Evolutionary conservation across 495 filamentous ascomycete genomes (phyloP).

Genomic region (Podospora anserina): DNA sequence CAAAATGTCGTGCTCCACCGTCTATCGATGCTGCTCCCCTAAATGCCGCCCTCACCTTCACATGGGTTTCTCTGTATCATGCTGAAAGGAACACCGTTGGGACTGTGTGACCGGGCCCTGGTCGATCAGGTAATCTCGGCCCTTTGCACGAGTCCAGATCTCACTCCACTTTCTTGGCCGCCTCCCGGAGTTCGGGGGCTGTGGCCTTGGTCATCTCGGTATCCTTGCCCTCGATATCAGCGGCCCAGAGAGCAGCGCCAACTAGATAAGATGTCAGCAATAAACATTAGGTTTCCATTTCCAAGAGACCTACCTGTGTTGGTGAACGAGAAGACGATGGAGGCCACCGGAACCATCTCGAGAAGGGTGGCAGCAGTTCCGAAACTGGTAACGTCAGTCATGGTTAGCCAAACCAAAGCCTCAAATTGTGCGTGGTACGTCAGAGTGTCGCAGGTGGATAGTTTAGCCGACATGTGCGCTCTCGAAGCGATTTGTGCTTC

Average conservation of each 20-base stretch:
- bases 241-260: slow-evolving; percentile 90
- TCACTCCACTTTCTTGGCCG: slow-evolving; percentile 55
- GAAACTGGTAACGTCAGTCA: slow-evolving; percentile 54
- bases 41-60: slow-evolving; percentile 11
- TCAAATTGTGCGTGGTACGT: slow-evolving; percentile 14
- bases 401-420: slow-evolving; percentile 15
- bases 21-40: slow-evolving; percentile 19
- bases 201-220: slow-evolving; percentile 48
- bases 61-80: slow-evolving; percentile 6
- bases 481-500: not conserved
- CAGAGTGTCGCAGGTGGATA: not conserved
- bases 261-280: slow-evolving; percentile 41
- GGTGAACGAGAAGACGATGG: slow-evolving; percentile 83
- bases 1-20: slow-evolving; percentile 29
- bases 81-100: not conserved
- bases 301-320: slow-evolving; percentile 60
- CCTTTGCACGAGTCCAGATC: slow-evolving; percentile 22
- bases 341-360: slow-evolving; percentile 79
- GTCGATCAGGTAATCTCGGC: slow-evolving; percentile 28
- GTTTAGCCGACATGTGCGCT: slow-evolving; percentile 4
- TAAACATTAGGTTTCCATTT: not conserved
- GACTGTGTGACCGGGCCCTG: slow-evolving; percentile 18
- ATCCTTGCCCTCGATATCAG: slow-evolving; percentile 73
- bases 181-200: slow-evolving; percentile 51
- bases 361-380: slow-evolving; percentile 71